Conservation (phyloP, 306 rosid species). For the Sicyos baderoa region DNA sequence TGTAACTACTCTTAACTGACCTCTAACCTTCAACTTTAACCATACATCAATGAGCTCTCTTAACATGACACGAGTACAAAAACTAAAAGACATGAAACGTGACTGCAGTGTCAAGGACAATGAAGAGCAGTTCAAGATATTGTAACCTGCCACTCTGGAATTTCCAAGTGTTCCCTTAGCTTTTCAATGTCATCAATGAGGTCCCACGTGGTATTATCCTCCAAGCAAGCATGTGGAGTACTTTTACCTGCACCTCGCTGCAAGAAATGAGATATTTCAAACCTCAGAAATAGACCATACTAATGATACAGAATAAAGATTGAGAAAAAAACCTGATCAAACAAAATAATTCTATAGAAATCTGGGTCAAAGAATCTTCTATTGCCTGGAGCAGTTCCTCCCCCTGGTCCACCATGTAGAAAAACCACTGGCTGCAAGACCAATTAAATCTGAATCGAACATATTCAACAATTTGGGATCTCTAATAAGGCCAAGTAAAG, state of each 20-base stretch:
- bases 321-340: constrained; percentile 68
- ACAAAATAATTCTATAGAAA: constrained; percentile 61
- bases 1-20: too few relatives aligned
- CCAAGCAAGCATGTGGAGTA: constrained; percentile 95
- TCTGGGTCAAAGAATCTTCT: constrained; percentile 78
- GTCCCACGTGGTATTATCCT: constrained; percentile 86
- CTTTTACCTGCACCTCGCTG: constrained; percentile 92
- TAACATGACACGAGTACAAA: not conserved
- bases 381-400: constrained; percentile 81
- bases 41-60: too few relatives aligned
- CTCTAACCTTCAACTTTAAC: too few relatives aligned
- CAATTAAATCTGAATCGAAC: constrained; percentile 12
- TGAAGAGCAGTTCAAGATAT: constrained; percentile 12
- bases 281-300: not conserved
- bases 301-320: constrained; percentile 10
- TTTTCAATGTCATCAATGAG: constrained; percentile 81
- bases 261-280: constrained; percentile 23
- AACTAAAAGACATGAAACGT: not conserved
- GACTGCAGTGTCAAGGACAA: constrained; percentile 3
- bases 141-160: constrained; percentile 92
- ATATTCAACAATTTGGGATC: not conserved
- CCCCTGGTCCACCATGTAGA: constrained; percentile 98
- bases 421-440: constrained; percentile 70
- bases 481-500: not conserved
- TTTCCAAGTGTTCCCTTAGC: constrained; percentile 72